Percentiles rank a stretch among this genome's conserved stretches.
These are phyloP conservation scores for Atalantia buxifolia DNA, from an alignment of 345 rosid genomes.

Conservation along the genomic window DNA sequence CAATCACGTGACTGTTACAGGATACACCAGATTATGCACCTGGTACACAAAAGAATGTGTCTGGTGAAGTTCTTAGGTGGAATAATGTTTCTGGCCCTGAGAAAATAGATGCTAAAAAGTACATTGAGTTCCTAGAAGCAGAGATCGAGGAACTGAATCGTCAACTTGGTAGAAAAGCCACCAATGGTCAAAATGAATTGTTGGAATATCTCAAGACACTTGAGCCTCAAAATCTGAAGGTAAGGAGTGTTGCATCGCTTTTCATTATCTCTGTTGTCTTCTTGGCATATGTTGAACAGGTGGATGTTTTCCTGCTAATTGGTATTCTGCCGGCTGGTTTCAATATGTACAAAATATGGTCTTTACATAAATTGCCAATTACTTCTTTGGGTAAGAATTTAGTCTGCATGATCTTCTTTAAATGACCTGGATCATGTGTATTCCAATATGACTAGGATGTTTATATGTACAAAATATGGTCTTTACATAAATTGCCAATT, in stretches of 20 bases:
- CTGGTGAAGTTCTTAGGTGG: conserved; percentile 95
- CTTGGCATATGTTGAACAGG: neutral
- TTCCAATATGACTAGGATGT: neutral
- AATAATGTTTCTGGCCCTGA: conserved; percentile 82
- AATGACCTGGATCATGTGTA: neutral
- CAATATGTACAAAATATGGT: too few species aligned
- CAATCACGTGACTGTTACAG: conserved; percentile 30
- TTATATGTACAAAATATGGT: neutral
- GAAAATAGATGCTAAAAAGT: conserved; percentile 85
- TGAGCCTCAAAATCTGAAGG: conserved; percentile 96
- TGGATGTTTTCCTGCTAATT: neutral
- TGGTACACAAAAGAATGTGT: conserved; percentile 89
- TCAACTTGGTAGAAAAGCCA: conserved; percentile 69
- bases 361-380: too few species aligned
- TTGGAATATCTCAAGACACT: conserved; percentile 87
- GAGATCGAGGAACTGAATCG: conserved; percentile 86
- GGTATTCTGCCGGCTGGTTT: neutral
- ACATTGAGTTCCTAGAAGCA: conserved; percentile 90
- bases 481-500: neutral
- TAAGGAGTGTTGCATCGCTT: conserved; percentile 19
- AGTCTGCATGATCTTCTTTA: too few species aligned
- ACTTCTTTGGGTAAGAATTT: too few species aligned
- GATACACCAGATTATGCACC: conserved; percentile 78
- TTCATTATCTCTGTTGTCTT: neutral
- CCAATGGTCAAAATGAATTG: conserved; percentile 71